Conservation (phyloP, 345 rosid species). For the Eucalyptus rudis region DNA sequence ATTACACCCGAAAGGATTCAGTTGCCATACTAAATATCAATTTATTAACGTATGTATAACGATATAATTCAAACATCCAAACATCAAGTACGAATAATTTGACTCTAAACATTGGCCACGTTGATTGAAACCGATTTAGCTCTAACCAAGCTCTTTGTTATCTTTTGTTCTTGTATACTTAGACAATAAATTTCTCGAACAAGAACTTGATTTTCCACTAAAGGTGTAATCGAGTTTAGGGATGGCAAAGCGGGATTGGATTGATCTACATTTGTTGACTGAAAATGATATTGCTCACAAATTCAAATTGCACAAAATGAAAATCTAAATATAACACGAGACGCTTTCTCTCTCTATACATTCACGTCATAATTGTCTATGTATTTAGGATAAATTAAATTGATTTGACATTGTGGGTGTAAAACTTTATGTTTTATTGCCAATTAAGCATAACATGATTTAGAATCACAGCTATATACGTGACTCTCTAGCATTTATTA, state of each 20-base stretch:
- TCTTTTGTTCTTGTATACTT: neutral
- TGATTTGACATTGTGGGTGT: neutral
- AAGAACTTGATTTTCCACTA: neutral
- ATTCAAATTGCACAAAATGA: neutral
- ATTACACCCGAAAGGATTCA: neutral
- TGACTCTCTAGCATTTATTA: neutral
- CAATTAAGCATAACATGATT: neutral
- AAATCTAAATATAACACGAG: neutral
- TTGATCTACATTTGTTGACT: neutral
- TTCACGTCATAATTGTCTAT: accelerated
- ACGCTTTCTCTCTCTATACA: neutral
- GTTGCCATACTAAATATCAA: neutral
- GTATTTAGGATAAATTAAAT: no score
- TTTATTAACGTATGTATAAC: neutral
- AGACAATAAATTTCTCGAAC: neutral
- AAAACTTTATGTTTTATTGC: neutral
- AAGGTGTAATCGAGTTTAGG: neutral
- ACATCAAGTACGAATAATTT: neutral
- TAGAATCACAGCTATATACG: neutral
- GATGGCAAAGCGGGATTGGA: neutral
- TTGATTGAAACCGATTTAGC: neutral
- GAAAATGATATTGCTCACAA: neutral
- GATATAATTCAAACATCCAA: neutral
- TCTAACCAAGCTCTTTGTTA: neutral
- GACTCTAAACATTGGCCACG: neutral